These are phyloP conservation scores for Mycosphaerelloides madeirae DNA, from an alignment of 2,329 filamentous ascomycete species.

Conservation along the genomic window DNA sequence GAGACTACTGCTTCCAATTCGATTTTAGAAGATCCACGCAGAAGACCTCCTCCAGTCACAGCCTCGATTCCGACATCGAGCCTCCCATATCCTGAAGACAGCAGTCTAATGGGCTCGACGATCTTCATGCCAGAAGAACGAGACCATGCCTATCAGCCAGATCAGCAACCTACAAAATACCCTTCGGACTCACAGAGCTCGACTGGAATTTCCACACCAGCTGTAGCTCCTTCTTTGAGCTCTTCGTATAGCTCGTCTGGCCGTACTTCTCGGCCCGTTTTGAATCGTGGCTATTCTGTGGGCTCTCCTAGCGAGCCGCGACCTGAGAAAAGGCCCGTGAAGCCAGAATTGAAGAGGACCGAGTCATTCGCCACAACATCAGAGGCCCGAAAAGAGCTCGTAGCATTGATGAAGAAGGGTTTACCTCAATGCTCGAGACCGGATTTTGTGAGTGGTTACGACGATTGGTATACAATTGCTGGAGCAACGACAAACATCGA, in stretches of 20 bases:
- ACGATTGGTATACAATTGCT: conserved; percentile 77
- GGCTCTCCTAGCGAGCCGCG: neutral
- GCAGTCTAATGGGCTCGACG: conserved; percentile 29
- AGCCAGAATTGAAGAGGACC: conserved; percentile 6
- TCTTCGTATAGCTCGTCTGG: no score
- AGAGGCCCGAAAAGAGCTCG: conserved; percentile 42
- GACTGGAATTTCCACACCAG: no score
- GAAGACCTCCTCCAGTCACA: conserved; percentile 19
- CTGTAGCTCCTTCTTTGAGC: no score
- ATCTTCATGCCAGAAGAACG: conserved; percentile 42
- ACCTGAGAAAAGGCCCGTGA: no score
- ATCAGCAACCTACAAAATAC: conserved; percentile 4
- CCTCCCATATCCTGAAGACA: conserved; percentile 45
- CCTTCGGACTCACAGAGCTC: neutral
- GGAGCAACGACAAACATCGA: conserved; percentile 61
- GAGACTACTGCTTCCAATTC: conserved; percentile 7
- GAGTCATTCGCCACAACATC: conserved; percentile 22
- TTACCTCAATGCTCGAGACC: conserved; percentile 67
- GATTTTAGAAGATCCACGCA: conserved; percentile 30
- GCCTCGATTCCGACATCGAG: conserved; percentile 11
- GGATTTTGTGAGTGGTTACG: conserved; percentile 56
- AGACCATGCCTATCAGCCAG: conserved; percentile 35
- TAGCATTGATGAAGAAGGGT: conserved; percentile 36
- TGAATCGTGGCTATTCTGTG: conserved; percentile 11
- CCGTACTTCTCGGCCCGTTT: conserved; percentile 3